A percentile compares a stretch with the other conserved stretches of the same genome.
phyloP scores from a whole-genome alignment of 1,284 basidiomycete genomes.

The Cryptococcus deneoformans region DNA sequence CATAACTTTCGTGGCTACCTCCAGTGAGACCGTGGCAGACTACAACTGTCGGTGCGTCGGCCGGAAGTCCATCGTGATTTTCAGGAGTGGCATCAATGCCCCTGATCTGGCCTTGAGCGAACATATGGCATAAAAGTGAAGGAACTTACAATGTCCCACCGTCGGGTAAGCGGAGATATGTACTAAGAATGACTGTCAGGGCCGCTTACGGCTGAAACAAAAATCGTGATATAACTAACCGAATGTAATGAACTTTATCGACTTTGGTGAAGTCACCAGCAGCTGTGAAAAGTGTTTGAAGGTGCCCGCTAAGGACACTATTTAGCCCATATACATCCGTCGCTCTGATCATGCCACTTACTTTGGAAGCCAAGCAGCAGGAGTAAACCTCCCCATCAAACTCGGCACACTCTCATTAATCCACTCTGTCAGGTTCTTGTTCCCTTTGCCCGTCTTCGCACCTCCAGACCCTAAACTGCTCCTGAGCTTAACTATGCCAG shows the following conservation, averaged over 20 bases:
- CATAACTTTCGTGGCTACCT: constrained; percentile 85
- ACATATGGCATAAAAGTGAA: neutral
- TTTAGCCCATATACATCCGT: neutral
- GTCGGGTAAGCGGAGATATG: constrained; percentile 60
- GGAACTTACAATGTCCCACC: constrained; percentile 64
- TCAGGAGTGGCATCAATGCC: constrained; percentile 52
- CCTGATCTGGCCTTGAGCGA: constrained; percentile 60
- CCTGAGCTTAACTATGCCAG: constrained; percentile 15
- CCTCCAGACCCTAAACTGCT: neutral
- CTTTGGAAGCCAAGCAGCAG: constrained; percentile 50
- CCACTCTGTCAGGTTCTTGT: constrained; percentile 23
- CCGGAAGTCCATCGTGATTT: constrained; percentile 54
- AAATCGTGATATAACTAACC: constrained; percentile 51
- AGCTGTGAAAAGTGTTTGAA: constrained; percentile 52
- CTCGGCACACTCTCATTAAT: constrained; percentile 41
- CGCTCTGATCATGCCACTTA: constrained; percentile 16
- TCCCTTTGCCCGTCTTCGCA: neutral
- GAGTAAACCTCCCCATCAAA: constrained; percentile 44
- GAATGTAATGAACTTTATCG: constrained; percentile 67
- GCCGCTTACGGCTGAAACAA: constrained; percentile 13
- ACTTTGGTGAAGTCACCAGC: constrained; percentile 61
- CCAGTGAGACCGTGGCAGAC: constrained; percentile 79
- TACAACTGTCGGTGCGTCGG: constrained; percentile 75
- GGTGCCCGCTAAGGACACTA: constrained; percentile 40
- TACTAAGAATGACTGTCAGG: constrained; percentile 46